These are phyloP conservation scores for Nakaseomyces nivariensis DNA, from an alignment of 1,139 yeast genomes.

Conservation along the genomic window DNA sequence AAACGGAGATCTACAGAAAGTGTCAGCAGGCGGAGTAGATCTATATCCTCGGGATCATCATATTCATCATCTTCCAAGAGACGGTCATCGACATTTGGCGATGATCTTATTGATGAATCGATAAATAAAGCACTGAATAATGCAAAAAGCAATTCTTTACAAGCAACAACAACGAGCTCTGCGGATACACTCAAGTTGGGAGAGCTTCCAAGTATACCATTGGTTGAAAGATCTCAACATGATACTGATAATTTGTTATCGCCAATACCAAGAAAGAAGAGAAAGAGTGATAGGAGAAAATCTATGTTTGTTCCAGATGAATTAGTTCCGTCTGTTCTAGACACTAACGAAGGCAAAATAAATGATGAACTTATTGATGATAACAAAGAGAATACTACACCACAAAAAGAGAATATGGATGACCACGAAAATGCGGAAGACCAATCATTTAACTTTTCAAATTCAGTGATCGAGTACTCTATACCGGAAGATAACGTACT, in stretches of 20 bases:
- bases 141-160: not conserved
- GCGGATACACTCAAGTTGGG: not conserved
- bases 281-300: slow-evolving; percentile 33
- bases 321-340: not conserved
- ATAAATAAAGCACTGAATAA: not conserved
- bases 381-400: not conserved
- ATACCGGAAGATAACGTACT: slow-evolving; percentile 23
- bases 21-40: not conserved
- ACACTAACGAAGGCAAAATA: slow-evolving; percentile 3
- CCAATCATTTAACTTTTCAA: slow-evolving; percentile 19
- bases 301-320: slow-evolving; percentile 29
- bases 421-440: slow-evolving; percentile 11
- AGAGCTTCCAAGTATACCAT: not conserved
- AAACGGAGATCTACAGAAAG: not conserved
- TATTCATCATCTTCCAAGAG: not conserved
- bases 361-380: not conserved
- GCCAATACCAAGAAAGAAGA: slow-evolving; percentile 23
- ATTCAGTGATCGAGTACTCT: slow-evolving; percentile 26
- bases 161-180: not conserved
- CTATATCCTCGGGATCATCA: not conserved
- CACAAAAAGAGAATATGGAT: not conserved
- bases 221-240: slow-evolving; percentile 5
- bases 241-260: slow-evolving; percentile 6
- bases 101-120: not conserved
- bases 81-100: not conserved